Percentiles rank a stretch among this genome's conserved stretches.
Conservation (phyloP, 2,329 filamentous ascomycete species). For the Plectosphaerella sp. region DNA sequence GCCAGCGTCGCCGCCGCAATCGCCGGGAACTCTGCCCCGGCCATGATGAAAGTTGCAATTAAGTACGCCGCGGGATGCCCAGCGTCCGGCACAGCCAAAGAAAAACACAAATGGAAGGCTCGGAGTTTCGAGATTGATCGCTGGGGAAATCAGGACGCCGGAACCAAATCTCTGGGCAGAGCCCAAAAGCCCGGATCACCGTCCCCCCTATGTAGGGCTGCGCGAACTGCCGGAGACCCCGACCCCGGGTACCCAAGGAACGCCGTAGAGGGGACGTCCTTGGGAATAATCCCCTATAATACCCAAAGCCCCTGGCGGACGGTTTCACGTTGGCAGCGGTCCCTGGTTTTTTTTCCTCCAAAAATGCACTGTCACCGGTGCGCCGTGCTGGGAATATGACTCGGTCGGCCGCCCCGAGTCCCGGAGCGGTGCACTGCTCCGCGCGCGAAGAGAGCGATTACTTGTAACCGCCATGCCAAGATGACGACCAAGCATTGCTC, state of each 20-base stretch:
- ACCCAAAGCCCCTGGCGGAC: neutral
- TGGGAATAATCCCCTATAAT: neutral
- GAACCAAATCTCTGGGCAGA: neutral
- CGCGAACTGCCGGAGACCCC: too few relatives aligned
- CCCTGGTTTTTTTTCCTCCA: neutral
- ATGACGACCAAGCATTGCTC: too few relatives aligned
- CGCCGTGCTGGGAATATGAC: neutral
- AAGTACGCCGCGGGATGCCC: neutral
- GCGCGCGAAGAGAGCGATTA: too few relatives aligned
- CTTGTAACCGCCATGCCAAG: too few relatives aligned
- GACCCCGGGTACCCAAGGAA: too few relatives aligned
- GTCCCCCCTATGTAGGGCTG: neutral
- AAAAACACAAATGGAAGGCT: neutral
- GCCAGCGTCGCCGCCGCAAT: conserved; percentile 9
- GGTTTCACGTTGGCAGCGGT: neutral
- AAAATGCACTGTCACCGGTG: neutral
- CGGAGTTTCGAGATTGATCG: neutral
- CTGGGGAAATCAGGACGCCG: neutral
- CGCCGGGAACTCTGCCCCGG: neutral
- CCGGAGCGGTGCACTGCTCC: too few relatives aligned
- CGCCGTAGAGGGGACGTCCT: neutral
- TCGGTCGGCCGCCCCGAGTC: neutral
- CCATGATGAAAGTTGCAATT: neutral
- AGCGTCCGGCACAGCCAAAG: neutral
- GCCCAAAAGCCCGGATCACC: neutral